Evolutionary conservation across 805 yeast species (phyloP).

Genomic region (Candida schatavii): DNA sequence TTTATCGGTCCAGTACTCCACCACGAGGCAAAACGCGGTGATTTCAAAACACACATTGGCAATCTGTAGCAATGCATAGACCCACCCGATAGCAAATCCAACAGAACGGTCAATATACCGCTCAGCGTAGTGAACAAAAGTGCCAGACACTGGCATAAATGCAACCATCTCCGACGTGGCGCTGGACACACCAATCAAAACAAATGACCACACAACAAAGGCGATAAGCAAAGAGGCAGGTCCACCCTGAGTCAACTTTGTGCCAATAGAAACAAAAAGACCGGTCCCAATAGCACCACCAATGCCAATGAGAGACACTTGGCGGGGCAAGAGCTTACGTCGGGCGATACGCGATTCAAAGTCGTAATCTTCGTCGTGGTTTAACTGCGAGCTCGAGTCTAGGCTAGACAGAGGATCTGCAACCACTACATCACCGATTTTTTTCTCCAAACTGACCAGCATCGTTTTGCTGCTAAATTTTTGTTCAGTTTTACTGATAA

Average conservation of each 20-base stretch:
- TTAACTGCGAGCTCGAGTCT: too few relatives aligned
- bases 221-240: conserved; percentile 17
- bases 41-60: conserved; percentile 30
- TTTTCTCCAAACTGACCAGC: too few relatives aligned
- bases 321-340: conserved; percentile 27
- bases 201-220: conserved; percentile 18
- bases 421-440: too few relatives aligned
- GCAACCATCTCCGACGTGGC: conserved; percentile 17
- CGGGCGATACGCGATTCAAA: conserved; percentile 10
- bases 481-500: too few relatives aligned
- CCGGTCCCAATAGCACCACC: conserved; percentile 21
- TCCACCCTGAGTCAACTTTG: conserved; percentile 14
- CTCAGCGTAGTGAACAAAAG: conserved; percentile 57
- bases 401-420: too few relatives aligned
- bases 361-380: conserved; percentile 4
- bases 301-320: conserved; percentile 14
- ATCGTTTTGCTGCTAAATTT: too few relatives aligned
- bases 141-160: conserved; percentile 23
- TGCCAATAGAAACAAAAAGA: conserved; percentile 1
- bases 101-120: conserved; percentile 57
- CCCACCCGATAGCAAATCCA: conserved; percentile 53
- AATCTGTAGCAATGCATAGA: conserved; percentile 24
- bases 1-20: conserved; percentile 19
- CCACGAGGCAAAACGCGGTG: conserved; percentile 20
- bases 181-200: conserved; percentile 17